Conservation (phyloP, 768 basidiomycete genomes). For the Amanita phalloides region DNA sequence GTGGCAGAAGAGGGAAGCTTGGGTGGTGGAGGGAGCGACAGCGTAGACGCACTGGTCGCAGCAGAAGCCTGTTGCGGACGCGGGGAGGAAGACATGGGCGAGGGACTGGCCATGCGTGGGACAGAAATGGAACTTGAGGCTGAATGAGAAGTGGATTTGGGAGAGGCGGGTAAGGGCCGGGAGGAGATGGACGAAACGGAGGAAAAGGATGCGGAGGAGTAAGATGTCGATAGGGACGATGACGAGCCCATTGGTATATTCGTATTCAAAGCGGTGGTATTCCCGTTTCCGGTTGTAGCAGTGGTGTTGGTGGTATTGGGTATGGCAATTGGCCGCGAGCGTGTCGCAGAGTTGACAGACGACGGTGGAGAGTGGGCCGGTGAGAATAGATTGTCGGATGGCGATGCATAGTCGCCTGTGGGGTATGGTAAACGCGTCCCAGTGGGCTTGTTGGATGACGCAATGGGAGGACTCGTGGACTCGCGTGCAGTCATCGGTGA, state of each 20-base stretch:
- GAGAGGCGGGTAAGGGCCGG: slow-evolving; percentile 9
- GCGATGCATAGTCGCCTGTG: slow-evolving; percentile 72
- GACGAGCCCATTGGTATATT: neutral
- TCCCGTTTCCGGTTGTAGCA: neutral
- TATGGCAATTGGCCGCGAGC: slow-evolving; percentile 30
- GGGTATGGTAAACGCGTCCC: slow-evolving; percentile 69
- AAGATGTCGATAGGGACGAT: slow-evolving; percentile 15
- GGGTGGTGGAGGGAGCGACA: slow-evolving; percentile 6
- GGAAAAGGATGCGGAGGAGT: slow-evolving; percentile 14
- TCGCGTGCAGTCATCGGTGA: slow-evolving; percentile 40
- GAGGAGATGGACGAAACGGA: slow-evolving; percentile 15
- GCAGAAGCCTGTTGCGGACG: neutral
- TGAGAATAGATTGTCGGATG: slow-evolving; percentile 34
- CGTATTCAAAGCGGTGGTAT: neutral
- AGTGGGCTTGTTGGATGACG: slow-evolving; percentile 28
- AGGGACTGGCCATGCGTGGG: slow-evolving; percentile 13
- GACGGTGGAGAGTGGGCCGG: slow-evolving; percentile 37
- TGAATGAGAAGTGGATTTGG: slow-evolving; percentile 3
- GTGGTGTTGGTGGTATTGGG: slow-evolving; percentile 3
- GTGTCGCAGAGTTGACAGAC: slow-evolving; percentile 41
- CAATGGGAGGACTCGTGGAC: slow-evolving; percentile 54
- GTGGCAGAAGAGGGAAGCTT: slow-evolving; percentile 12
- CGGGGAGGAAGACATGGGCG: slow-evolving; percentile 5
- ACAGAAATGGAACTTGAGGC: slow-evolving; percentile 1
- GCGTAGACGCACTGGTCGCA: neutral